Evolutionary conservation across 108 stramenopile species (phyloP), one percentile per base, ranked within the genome.

Genomic region (Skeletonema marinoi): DNA sequence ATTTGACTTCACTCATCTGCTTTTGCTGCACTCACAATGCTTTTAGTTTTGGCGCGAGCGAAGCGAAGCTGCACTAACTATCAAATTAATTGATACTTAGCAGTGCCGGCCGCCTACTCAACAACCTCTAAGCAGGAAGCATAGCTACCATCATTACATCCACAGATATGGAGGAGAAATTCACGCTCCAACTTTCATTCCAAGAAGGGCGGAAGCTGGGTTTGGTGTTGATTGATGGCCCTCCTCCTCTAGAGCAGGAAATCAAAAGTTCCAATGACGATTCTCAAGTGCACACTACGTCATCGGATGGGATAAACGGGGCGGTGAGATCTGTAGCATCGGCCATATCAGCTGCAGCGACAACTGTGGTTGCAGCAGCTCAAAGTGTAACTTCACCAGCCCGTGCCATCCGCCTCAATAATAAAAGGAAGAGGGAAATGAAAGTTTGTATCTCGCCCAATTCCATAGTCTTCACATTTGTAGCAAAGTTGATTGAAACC

Each of bases 401-500:
- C 54, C 19, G 25, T 2, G 25, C 17, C 7, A 1, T 14, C 0
- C 50, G 50, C 6, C 12, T 21, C 60, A 61, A 25, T 14, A 74
- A 74, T 14, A 74, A 74, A 59, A 51, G 73, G 32, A 66, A 66
- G 16, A 36, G 73, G 54, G 48, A 64, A 36, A 21, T 65, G 3
- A 66, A 35, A 29, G 6, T 66, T 4, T 54, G 50, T 38, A 59
- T 74, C 6, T 74, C 73, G 13, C 17, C n/a, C 0, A 74, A 66
- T 1, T 74, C 73, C 10, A 51, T 65, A 3, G 12, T 74, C 16
- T 74, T 74, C 73, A 59, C 10, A 41, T 59, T 38, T 60, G 65
- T 38, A 60, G 44, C n/a, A 33, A 58, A 66, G 12, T 36, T 59
- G 19, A 13, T 41, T 35, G 60, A 10, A 32, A 21, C 38, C 17